Evolutionary conservation across 2,329 filamentous ascomycete genomes (phyloP).

Genomic region (Gliomastix tumulicola): DNA sequence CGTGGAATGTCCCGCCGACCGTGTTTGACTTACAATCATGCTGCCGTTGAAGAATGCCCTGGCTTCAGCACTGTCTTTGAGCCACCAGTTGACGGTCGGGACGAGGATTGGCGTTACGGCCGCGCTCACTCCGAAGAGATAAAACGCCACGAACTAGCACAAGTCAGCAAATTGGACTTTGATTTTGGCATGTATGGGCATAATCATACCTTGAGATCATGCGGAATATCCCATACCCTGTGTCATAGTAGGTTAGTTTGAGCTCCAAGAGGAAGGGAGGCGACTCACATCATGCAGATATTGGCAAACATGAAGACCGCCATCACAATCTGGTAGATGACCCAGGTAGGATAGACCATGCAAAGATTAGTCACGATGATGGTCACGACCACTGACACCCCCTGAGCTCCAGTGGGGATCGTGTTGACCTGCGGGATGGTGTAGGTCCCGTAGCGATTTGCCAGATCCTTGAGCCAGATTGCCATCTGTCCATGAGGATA

Average conservation of each 20-base stretch:
- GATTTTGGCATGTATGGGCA: background rate
- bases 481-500: conserved; percentile 26
- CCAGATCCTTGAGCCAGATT: conserved; percentile 26
- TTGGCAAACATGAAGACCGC: conserved; percentile 11
- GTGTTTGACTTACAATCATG: conserved; percentile 12
- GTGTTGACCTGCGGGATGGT: conserved; percentile 33
- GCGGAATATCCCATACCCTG: conserved; percentile 11
- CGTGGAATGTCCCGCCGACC: too few relatives aligned
- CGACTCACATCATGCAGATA: conserved; percentile 8
- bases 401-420: conserved; percentile 28
- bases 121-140: conserved; percentile 13
- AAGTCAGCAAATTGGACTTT: background rate
- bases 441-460: conserved; percentile 14
- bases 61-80: conserved; percentile 15
- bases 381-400: conserved; percentile 15
- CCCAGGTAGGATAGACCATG: conserved; percentile 20
- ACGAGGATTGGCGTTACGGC: conserved; percentile 14
- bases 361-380: conserved; percentile 12
- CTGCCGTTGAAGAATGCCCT: conserved; percentile 14
- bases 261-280: too few relatives aligned
- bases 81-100: conserved; percentile 13
- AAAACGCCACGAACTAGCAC: conserved; percentile 11
- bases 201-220: conserved; percentile 6
- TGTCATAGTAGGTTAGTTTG: too few relatives aligned
- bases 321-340: conserved; percentile 13